Base-by-base conservation (phyloP, 148 eudicot species). In the Rhododendron simsii region DNA sequence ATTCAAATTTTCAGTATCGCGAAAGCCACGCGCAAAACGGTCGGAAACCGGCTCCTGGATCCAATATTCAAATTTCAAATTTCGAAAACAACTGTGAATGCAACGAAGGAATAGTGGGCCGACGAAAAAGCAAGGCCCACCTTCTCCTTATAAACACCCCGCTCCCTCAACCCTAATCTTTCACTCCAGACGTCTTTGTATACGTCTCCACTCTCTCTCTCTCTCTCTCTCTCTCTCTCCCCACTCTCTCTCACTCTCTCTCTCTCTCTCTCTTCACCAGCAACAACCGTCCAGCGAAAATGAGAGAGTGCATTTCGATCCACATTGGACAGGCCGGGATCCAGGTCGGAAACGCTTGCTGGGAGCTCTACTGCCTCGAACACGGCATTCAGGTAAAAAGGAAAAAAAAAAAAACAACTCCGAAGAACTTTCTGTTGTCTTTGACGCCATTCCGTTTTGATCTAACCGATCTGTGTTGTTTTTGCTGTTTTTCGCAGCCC, bases 361-460 rank as follows among this genome's bases (percentile, higher is more conserved):
- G 84, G 84, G 84, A 82, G 51, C 84, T 82, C 13, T 82, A 82
- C 84, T 82, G 84, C 75, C 84, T 82, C n/a, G 84, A 82, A 5
- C 84, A 82, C 26, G 84, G 84, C 84, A 82, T 82, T 61, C 84
- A 82, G 84, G 84, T 80, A 7, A 51, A 9, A 47, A 47, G 12
- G 0, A 47, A 44, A 44, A 5, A 44, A 5, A 37, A 37, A 37
- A 47, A 47, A 47, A 9, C 0, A 21, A 15, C 15, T 78, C 8
- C 33, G 23, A 39, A 16, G 57, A 18, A 12, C 3, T 53, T 35
- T 35, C 18, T 3, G 41, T 35, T 8, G 2, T 1, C 1, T 14
- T 20, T 35, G 14, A 20, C 18, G 18, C 7, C 20, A 2, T 55
- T 81, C 1, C 37, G 11, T 23, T 57, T 11, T 26, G 20, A 2